Conservation (phyloP, 495 filamentous ascomycete genomes). For the Xylaria longipes region DNA sequence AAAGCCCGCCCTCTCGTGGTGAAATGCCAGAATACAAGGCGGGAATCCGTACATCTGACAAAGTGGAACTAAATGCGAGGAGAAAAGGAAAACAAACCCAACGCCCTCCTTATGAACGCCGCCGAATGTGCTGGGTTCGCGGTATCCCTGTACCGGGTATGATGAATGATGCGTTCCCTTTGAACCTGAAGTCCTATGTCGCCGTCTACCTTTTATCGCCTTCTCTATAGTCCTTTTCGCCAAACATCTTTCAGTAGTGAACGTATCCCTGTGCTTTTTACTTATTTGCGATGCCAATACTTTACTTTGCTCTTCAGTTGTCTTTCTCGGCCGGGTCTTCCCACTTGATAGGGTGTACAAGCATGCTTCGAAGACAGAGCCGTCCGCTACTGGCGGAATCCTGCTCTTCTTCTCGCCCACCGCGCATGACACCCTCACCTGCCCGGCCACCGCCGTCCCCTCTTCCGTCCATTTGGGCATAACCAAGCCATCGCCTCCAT, state of each 20-base stretch:
- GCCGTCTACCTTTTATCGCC: conserved; percentile 30
- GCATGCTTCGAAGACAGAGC: conserved; percentile 88
- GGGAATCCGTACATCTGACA: neutral
- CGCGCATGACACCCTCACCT: conserved; percentile 53
- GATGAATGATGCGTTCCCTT: conserved; percentile 32
- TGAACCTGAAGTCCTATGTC: conserved; percentile 24
- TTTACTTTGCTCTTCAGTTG: neutral
- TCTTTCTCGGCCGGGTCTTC: conserved; percentile 50
- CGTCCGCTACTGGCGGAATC: conserved; percentile 63
- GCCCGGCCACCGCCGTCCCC: conserved; percentile 78
- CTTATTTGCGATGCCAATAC: neutral
- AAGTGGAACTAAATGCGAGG: neutral
- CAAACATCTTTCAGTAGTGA: conserved; percentile 23
- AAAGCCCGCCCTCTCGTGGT: neutral
- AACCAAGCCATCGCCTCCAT: conserved; percentile 89
- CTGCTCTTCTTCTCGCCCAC: conserved; percentile 75
- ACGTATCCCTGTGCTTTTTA: neutral
- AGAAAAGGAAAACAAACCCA: conserved; percentile 22
- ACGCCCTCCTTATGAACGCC: conserved; percentile 41
- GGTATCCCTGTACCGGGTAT: conserved; percentile 32
- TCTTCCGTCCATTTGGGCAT: conserved; percentile 64
- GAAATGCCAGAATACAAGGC: conserved; percentile 14
- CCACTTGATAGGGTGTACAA: conserved; percentile 91
- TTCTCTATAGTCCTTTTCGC: conserved; percentile 32
- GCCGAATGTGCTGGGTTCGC: conserved; percentile 32